These are phyloP conservation scores for Tricladium varicosporioides DNA, from an alignment of 2,329 filamentous ascomycete genomes.

Conservation along the genomic window DNA sequence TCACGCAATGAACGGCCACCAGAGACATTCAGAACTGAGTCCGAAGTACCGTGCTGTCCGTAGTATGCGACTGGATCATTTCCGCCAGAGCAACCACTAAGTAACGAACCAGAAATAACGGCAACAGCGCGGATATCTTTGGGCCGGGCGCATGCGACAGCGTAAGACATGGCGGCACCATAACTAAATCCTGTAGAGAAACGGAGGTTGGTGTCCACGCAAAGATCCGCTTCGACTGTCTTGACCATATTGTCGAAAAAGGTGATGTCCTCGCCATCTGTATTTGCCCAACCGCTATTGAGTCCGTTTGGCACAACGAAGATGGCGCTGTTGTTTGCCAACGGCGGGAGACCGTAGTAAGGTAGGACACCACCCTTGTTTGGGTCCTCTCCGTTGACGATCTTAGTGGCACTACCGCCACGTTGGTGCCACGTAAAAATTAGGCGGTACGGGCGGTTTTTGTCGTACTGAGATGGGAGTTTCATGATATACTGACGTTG, in stretches of 20 bases:
- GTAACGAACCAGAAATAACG: constrained; percentile 27
- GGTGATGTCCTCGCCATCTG: constrained; percentile 35
- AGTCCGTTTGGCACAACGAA: constrained; percentile 37
- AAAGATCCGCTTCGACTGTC: constrained; percentile 33
- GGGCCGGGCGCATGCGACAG: constrained; percentile 35
- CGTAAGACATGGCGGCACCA: constrained; percentile 37
- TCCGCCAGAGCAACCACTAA: constrained; percentile 33
- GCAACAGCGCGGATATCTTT: constrained; percentile 36
- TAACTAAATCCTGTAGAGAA: constrained; percentile 38
- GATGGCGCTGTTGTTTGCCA: constrained; percentile 32
- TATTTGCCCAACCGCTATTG: constrained; percentile 36
- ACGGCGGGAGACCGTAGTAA: constrained; percentile 34
- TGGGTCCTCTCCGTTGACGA: constrained; percentile 32
- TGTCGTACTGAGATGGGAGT: constrained; percentile 41
- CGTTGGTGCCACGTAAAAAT: constrained; percentile 44
- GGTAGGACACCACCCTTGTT: background rate
- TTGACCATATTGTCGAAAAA: constrained; percentile 35
- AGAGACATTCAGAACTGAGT: constrained; percentile 36
- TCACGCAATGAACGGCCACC: constrained; percentile 36
- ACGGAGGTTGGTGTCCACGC: constrained; percentile 33
- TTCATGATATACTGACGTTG: constrained; percentile 40
- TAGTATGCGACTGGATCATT: constrained; percentile 36
- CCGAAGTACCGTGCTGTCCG: constrained; percentile 36
- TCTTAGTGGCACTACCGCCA: constrained; percentile 38
- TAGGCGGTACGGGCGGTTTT: constrained; percentile 38